phyloP scores from a whole-genome alignment of 1,139 yeast species.

The Starmera stellimalicola region DNA sequence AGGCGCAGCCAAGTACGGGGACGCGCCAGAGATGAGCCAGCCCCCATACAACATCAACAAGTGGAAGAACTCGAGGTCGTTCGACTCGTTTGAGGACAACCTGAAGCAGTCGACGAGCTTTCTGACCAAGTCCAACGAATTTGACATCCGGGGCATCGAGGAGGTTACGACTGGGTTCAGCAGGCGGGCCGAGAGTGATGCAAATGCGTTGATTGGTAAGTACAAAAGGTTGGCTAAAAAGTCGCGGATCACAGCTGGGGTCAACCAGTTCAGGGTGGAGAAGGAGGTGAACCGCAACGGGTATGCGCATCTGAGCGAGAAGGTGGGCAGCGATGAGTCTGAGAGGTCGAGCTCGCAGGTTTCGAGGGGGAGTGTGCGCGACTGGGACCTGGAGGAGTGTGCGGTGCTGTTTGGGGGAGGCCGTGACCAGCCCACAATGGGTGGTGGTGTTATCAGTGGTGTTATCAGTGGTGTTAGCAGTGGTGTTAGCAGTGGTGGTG shows the following conservation, averaged over 20 bases:
- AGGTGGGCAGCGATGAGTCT: too few species aligned
- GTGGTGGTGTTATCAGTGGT: too few species aligned
- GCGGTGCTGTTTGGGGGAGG: too few species aligned
- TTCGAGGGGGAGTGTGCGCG: too few species aligned
- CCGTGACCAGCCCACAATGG: too few species aligned
- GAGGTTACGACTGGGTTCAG: slow-evolving; percentile 2
- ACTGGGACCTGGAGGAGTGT: too few species aligned
- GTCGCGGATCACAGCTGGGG: slow-evolving; percentile 3
- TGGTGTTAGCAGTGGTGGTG: too few species aligned
- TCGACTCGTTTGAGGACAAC: slow-evolving; percentile 1
- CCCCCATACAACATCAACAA: slow-evolving; percentile 4
- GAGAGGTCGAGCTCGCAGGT: too few species aligned
- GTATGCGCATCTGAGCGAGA: not conserved
- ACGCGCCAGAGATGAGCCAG: slow-evolving; percentile 10
- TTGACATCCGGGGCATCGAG: slow-evolving; percentile 7
- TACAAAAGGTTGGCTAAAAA: not conserved
- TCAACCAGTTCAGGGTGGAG: slow-evolving; percentile 2
- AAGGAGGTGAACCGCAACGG: not conserved
- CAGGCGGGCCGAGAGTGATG: slow-evolving; percentile 2
- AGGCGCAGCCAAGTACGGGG: slow-evolving; percentile 20
- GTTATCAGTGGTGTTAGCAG: too few species aligned
- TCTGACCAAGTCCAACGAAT: slow-evolving; percentile 1
- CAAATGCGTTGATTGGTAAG: not conserved
- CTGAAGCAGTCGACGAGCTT: not conserved
- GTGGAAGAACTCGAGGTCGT: slow-evolving; percentile 3